phyloP scores from a whole-genome alignment of 805 yeast species.

The Cephaloascus albidus region DNA sequence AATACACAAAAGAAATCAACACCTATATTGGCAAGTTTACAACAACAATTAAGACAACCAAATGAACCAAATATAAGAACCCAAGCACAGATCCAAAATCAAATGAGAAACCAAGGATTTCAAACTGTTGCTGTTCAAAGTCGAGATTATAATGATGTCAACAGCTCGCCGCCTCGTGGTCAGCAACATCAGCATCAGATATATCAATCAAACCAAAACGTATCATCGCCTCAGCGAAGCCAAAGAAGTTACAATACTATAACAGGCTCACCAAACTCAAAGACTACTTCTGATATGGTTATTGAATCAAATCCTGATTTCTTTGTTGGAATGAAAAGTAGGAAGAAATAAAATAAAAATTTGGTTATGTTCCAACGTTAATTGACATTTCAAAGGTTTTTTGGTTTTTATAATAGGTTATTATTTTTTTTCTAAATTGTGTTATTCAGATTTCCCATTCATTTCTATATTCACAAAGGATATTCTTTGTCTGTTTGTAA shows the following conservation, averaged over 20 bases:
- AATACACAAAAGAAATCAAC: not conserved
- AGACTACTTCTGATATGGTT: not conserved
- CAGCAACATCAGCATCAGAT: too few species aligned
- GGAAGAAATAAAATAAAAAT: not conserved
- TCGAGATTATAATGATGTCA: too few species aligned
- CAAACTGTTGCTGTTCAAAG: not conserved
- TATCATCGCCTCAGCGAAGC: not conserved
- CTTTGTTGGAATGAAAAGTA: not conserved
- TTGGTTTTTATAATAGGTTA: too few species aligned
- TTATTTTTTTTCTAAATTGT: too few species aligned
- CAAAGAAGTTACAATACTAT: not conserved
- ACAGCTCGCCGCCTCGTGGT: too few species aligned
- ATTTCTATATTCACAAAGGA: too few species aligned
- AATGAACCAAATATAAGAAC: too few species aligned
- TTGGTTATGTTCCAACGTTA: too few species aligned
- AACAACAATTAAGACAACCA: slow-evolving; percentile 1
- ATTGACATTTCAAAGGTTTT: too few species aligned
- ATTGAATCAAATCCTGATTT: not conserved
- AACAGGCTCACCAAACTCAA: not conserved
- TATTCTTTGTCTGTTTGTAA: too few species aligned
- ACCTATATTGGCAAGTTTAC: not conserved
- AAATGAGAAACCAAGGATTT: not conserved
- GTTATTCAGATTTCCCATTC: too few species aligned
- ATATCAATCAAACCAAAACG: not conserved
- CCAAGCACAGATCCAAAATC: too few species aligned